Conservation (phyloP, 441 rosid species). For the Adansonia rubrostipa region DNA sequence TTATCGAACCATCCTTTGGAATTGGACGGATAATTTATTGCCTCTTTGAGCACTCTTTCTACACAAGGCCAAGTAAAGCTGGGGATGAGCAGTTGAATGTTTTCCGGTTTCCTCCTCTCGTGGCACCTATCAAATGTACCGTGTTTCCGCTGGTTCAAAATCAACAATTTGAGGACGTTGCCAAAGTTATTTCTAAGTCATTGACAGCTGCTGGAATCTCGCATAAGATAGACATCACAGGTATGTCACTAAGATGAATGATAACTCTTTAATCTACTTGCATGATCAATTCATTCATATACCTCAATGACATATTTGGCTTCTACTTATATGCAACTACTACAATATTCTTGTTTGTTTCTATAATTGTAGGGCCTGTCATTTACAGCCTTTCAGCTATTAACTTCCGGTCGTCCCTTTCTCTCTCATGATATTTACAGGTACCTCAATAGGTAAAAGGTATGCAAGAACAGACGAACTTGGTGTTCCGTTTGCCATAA, state of each 20-base stretch:
- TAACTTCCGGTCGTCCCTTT: not conserved
- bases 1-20: slow-evolving; percentile 77
- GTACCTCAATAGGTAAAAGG: slow-evolving; percentile 77
- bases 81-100: slow-evolving; percentile 72
- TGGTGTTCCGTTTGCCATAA: slow-evolving; percentile 79
- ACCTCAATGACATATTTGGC: too few relatives aligned
- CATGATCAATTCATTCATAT: not conserved
- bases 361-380: not conserved
- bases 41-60: slow-evolving; percentile 71
- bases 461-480: slow-evolving; percentile 81
- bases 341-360: not conserved
- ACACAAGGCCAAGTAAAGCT: slow-evolving; percentile 66
- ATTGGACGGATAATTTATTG: slow-evolving; percentile 76
- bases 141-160: slow-evolving; percentile 79
- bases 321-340: not conserved
- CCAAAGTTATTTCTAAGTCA: slow-evolving; percentile 62
- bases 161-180: slow-evolving; percentile 61
- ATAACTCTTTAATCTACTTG: not conserved
- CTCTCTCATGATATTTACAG: slow-evolving; percentile 34
- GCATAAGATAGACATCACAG: slow-evolving; percentile 75
- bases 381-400: not conserved
- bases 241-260: slow-evolving; percentile 30
- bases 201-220: slow-evolving; percentile 70
- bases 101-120: slow-evolving; percentile 72
- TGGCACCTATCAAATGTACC: slow-evolving; percentile 77